phyloP scores from a whole-genome alignment of 1,284 basidiomycete species.

The Inonotus hispidus region DNA sequence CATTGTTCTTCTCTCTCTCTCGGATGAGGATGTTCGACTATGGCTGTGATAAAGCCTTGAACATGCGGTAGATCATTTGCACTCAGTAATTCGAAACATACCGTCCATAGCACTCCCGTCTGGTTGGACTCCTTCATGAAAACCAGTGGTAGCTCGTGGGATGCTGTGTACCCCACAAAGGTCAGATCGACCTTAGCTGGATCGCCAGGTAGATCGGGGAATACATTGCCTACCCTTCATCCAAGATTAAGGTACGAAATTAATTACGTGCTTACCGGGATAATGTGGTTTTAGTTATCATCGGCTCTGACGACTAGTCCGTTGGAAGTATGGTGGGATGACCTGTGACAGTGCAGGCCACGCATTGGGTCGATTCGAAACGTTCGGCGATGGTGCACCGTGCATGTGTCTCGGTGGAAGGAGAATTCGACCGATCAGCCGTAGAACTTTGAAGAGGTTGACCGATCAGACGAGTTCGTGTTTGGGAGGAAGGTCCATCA shows the following conservation, averaged over 20 bases:
- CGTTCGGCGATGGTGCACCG: background rate
- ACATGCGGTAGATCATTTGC: background rate
- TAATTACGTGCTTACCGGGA: background rate
- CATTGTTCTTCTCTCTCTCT: background rate
- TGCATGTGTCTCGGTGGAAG: slow-evolving; percentile 1
- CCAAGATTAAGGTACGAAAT: background rate
- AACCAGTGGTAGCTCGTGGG: too few relatives aligned
- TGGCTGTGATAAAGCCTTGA: slow-evolving; percentile 1
- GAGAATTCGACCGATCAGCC: background rate
- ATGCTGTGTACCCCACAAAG: background rate
- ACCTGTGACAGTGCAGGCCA: background rate
- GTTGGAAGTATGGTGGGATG: background rate
- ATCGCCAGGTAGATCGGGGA: background rate
- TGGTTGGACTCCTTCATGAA: background rate
- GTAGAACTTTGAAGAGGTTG: background rate
- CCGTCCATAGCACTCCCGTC: background rate
- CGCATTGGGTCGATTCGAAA: background rate
- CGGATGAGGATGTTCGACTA: background rate
- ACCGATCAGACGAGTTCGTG: background rate
- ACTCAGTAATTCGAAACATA: background rate
- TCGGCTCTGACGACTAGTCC: too few relatives aligned
- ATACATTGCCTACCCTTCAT: background rate
- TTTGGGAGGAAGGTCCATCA: background rate
- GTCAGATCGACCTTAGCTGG: background rate
- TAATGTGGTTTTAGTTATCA: background rate